Evolutionary conservation across 2,329 filamentous ascomycete species (phyloP).

Genomic region (Hypocrella siamensis): DNA sequence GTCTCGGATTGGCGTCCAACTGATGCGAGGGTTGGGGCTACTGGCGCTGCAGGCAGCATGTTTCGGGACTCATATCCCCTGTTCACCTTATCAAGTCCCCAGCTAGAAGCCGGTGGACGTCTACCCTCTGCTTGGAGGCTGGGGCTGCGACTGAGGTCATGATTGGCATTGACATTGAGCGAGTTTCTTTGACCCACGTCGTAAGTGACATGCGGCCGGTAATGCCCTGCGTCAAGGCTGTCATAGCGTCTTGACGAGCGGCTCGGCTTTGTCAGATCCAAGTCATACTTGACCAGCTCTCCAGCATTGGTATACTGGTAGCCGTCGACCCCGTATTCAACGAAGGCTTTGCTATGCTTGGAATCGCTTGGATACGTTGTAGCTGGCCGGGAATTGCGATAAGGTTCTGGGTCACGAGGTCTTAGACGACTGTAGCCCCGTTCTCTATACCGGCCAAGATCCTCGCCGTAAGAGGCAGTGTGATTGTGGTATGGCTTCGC

Average conservation of each 20-base stretch:
- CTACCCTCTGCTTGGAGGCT: conserved; percentile 21
- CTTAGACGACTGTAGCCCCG: conserved; percentile 27
- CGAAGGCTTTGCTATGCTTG: conserved; percentile 24
- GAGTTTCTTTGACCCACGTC: conserved; percentile 27
- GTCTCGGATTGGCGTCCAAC: conserved; percentile 6
- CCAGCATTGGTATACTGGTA: conserved; percentile 50
- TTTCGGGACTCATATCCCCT: conserved; percentile 30
- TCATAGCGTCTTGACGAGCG: conserved; percentile 28
- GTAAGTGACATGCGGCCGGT: conserved; percentile 38
- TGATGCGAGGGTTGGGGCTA: conserved; percentile 19
- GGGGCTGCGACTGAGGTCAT: conserved; percentile 24
- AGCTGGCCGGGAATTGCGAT: conserved; percentile 30
- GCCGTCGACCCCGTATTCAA: conserved; percentile 41
- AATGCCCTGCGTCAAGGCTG: conserved; percentile 38
- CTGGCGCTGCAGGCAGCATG: conserved; percentile 26
- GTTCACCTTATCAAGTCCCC: conserved; percentile 56
- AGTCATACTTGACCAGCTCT: conserved; percentile 45
- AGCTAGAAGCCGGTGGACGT: conserved; percentile 50
- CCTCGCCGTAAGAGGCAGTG: conserved; percentile 33
- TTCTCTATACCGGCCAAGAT: conserved; percentile 32
- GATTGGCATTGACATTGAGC: conserved; percentile 29
- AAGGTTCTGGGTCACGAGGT: conserved; percentile 25
- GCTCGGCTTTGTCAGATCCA: conserved; percentile 32
- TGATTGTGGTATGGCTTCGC: conserved; percentile 34
- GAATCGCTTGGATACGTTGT: conserved; percentile 27